phyloP scores from a whole-genome alignment of 805 yeast species.

The Ogataea minuta region DNA sequence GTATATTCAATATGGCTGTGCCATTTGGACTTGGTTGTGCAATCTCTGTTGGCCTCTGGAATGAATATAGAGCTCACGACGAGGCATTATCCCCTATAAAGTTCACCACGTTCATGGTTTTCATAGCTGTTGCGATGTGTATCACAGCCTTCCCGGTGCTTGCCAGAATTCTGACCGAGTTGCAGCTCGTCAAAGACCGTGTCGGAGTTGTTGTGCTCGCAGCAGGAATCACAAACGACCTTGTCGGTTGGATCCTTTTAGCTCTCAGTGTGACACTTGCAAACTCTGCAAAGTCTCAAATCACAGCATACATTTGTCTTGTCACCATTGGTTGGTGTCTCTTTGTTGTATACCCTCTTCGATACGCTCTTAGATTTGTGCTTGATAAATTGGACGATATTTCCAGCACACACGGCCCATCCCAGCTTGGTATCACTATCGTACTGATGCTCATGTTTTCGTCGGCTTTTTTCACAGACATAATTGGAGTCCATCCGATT shows the following conservation, averaged over 20 bases:
- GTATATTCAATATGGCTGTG: slow-evolving; percentile 67
- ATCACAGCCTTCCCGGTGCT: slow-evolving; percentile 85
- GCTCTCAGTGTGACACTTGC: slow-evolving; percentile 78
- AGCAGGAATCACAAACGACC: slow-evolving; percentile 79
- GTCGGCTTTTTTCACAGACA: slow-evolving; percentile 77
- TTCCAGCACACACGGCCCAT: slow-evolving; percentile 61
- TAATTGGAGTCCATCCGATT: slow-evolving; percentile 83
- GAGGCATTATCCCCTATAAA: slow-evolving; percentile 39
- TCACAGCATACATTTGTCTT: slow-evolving; percentile 65
- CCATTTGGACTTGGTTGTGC: slow-evolving; percentile 82
- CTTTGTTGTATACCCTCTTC: slow-evolving; percentile 55
- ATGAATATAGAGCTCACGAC: slow-evolving; percentile 44
- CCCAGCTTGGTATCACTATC: slow-evolving; percentile 56
- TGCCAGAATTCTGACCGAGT: slow-evolving; percentile 73
- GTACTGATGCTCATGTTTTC: slow-evolving; percentile 56
- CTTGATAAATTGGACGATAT: slow-evolving; percentile 38
- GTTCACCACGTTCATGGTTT: slow-evolving; percentile 75
- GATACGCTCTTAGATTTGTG: slow-evolving; percentile 44
- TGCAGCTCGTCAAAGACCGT: slow-evolving; percentile 65
- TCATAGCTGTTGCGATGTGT: slow-evolving; percentile 79
- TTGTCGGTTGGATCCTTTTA: slow-evolving; percentile 76
- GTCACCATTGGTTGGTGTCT: slow-evolving; percentile 70
- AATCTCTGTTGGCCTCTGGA: slow-evolving; percentile 64
- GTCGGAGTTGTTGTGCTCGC: slow-evolving; percentile 75
- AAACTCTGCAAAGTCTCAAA: slow-evolving; percentile 65